A percentile compares a stretch with the other conserved stretches of the same genome.
Evolutionary conservation across 192 early-diverging fungal species (phyloP).

Genomic region (Coemansia sp.): DNA sequence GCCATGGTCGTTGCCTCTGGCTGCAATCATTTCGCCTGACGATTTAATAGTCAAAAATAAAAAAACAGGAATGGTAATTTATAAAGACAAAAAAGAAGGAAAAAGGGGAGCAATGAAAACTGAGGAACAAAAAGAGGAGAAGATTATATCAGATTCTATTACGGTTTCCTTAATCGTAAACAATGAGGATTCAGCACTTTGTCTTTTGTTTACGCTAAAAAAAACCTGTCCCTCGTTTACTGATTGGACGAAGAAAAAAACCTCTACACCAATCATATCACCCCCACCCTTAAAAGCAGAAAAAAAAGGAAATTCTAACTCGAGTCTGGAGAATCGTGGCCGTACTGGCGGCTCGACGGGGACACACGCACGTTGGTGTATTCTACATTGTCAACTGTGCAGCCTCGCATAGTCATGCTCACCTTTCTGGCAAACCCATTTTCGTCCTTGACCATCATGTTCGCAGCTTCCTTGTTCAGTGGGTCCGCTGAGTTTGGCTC

Average conservation of each 20-base stretch:
- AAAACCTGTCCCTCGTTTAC: background rate
- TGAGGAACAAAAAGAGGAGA: conserved; percentile 3
- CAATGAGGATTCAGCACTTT: background rate
- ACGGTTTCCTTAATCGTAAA: conserved; percentile 18
- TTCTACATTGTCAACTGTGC: conserved; percentile 61
- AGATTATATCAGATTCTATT: background rate
- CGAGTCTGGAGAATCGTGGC: background rate
- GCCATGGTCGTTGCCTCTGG: conserved; percentile 47
- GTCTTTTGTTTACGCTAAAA: conserved; percentile 23
- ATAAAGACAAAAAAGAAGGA: conserved; percentile 19
- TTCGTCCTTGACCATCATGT: conserved; percentile 71
- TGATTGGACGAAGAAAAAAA: background rate
- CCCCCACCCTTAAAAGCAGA: background rate
- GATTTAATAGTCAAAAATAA: conserved; percentile 8
- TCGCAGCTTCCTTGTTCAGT: conserved; percentile 95
- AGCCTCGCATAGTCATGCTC: conserved; percentile 73
- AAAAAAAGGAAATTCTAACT: conserved; percentile 5
- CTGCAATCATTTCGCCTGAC: conserved; percentile 7
- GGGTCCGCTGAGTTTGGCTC: conserved; percentile 98
- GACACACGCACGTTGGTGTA: conserved; percentile 66
- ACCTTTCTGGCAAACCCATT: conserved; percentile 77
- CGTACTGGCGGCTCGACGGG: background rate
- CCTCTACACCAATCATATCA: background rate
- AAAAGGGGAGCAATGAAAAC: background rate
- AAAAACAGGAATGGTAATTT: background rate